These are phyloP conservation scores for Saccharomyces hybrid DNA, from an alignment of 1,139 yeast genomes.

Conservation along the genomic window DNA sequence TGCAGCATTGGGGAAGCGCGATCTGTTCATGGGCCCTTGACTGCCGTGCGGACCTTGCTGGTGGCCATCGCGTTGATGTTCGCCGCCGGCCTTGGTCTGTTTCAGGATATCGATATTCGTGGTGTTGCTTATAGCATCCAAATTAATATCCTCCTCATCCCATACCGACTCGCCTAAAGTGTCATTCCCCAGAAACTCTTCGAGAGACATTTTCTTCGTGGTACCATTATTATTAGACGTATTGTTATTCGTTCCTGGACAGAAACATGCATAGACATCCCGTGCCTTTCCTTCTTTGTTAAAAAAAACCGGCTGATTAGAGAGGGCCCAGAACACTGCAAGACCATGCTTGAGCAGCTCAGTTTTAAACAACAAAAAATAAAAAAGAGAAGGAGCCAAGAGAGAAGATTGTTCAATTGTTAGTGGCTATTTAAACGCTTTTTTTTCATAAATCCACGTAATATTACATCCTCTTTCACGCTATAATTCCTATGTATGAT, in stretches of 20 bases:
- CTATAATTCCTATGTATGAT: background rate
- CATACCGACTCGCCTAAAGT: constrained; percentile 30
- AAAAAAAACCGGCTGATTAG: background rate
- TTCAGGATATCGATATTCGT: constrained; percentile 26
- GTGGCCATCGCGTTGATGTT: background rate
- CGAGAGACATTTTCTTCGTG: constrained; percentile 32
- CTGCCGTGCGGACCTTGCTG: background rate
- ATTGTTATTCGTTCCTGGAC: background rate
- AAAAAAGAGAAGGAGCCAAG: background rate
- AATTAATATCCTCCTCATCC: constrained; percentile 29
- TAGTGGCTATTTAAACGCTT: background rate
- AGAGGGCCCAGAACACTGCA: background rate
- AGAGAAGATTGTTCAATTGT: background rate
- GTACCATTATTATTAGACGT: constrained; percentile 17
- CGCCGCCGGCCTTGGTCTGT: constrained; percentile 5
- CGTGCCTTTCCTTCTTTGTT: background rate
- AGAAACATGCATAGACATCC: background rate
- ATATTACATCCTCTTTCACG: background rate
- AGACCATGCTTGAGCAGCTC: background rate
- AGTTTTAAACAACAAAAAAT: background rate
- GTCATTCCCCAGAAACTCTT: constrained; percentile 32
- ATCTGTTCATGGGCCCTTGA: background rate
- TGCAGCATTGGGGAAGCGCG: constrained; percentile 9
- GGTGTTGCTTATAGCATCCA: constrained; percentile 24
- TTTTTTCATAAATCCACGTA: background rate